These are phyloP conservation scores for Puccinia hordei DNA, from an alignment of 1,284 basidiomycete species.

Conservation along the genomic window DNA sequence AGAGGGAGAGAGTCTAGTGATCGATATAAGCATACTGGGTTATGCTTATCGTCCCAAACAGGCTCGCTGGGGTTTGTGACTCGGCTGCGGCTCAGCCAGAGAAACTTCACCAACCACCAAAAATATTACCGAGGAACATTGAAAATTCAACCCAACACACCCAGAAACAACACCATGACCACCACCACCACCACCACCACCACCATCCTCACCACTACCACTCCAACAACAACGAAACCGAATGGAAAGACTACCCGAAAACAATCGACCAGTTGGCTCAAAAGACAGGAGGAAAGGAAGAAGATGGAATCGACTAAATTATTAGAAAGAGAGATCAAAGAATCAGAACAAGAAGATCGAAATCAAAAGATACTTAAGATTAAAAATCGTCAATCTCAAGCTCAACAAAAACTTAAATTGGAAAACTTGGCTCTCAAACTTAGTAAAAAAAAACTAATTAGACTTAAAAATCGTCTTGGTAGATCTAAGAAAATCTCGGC, in stretches of 20 bases:
- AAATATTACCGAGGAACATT: too few relatives aligned
- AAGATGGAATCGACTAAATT: slow-evolving; percentile 1
- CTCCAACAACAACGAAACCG: background rate
- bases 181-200: too few relatives aligned
- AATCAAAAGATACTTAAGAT: too few relatives aligned
- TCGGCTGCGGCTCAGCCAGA: too few relatives aligned
- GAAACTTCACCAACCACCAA: too few relatives aligned
- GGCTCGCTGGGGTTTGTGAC: too few relatives aligned
- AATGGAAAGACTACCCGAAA: background rate
- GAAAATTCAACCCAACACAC: too few relatives aligned
- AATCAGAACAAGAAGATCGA: slow-evolving; percentile 12
- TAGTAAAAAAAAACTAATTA: background rate
- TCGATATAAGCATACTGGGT: too few relatives aligned
- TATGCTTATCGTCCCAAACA: too few relatives aligned
- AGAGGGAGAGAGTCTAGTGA: too few relatives aligned
- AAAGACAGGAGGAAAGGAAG: slow-evolving; percentile 9
- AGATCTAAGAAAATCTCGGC: background rate
- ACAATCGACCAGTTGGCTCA: slow-evolving; percentile 19
- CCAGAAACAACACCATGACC: too few relatives aligned
- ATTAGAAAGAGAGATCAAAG: background rate
- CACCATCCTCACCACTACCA: background rate
- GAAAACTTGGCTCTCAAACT: background rate
- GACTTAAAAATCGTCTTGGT: background rate
- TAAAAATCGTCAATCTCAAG: background rate
- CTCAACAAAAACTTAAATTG: background rate